Evolutionary conservation across 2,329 filamentous ascomycete genomes (phyloP).

Genomic region (Pseudogymnoascus sp.): DNA sequence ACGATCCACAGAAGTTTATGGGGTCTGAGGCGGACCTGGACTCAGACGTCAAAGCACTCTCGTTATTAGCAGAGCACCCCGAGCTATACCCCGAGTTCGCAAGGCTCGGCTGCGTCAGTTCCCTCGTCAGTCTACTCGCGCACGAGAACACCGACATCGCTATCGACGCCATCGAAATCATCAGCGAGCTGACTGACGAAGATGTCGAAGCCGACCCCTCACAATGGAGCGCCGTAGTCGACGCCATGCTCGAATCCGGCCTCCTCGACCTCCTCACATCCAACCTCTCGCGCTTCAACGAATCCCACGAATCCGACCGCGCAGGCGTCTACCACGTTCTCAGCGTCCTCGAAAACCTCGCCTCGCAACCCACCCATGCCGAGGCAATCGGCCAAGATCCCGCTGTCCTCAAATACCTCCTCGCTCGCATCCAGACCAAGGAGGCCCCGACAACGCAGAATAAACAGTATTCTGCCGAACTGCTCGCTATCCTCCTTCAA

Average conservation of each 20-base stretch:
- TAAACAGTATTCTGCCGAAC: constrained; percentile 89
- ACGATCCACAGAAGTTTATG: constrained; percentile 76
- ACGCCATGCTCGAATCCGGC: constrained; percentile 58
- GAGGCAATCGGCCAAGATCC: constrained; percentile 65
- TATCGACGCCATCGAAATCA: constrained; percentile 80
- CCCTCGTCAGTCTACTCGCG: constrained; percentile 71
- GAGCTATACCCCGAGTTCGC: constrained; percentile 76
- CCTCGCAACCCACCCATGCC: constrained; percentile 59
- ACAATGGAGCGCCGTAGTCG: constrained; percentile 73
- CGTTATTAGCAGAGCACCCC: constrained; percentile 78
- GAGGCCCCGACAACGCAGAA: constrained; percentile 74
- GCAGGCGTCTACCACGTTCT: constrained; percentile 82
- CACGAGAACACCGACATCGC: constrained; percentile 98
- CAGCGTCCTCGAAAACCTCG: constrained; percentile 75
- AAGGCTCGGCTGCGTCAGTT: constrained; percentile 62
- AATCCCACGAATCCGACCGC: constrained; percentile 65
- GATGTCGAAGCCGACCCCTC: constrained; percentile 74
- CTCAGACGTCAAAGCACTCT: constrained; percentile 75
- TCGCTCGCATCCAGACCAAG: constrained; percentile 60
- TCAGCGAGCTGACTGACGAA: constrained; percentile 87
- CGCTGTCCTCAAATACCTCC: constrained; percentile 65
- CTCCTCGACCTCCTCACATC: constrained; percentile 65
- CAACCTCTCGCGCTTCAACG: constrained; percentile 73
- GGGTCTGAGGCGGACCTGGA: constrained; percentile 82
- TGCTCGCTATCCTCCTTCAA: constrained; percentile 82